Evolutionary conservation across 1,139 yeast genomes (phyloP), one percentile per base, ranked within the genome.

Genomic region (Nakaseomyces glabratus): DNA sequence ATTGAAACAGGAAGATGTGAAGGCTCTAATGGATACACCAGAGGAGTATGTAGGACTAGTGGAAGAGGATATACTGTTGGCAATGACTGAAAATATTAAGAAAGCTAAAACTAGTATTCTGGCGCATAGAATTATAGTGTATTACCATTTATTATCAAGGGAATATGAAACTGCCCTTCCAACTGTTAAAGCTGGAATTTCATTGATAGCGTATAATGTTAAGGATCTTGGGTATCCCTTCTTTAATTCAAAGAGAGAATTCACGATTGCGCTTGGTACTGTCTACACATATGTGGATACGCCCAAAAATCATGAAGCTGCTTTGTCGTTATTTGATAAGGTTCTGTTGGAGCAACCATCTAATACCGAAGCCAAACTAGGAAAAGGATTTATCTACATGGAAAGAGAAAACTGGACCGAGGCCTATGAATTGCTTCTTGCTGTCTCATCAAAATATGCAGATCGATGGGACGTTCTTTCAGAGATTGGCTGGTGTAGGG

Each of bases 241-340:
- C 32, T 52, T 55, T 1, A 62, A 75, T 41, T 66, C 86, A 1
- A 72, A 69, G 44, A 69, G 68, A 37, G 81, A 77, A 37, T 61
- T 84, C 17, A 64, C 80, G 16, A 69, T 86, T 33, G 66, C 73
- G 12, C 64, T 84, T 36, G 97, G 93, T 1, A 71, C 78, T 2
- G 71, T 82, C 1, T 82, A 85, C 50, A 84, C 94, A 0, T 80
- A 82, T 51, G 71, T 77, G 52, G 95, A 88, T 53, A 82, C 95
- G 0, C 98, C 97, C 4, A 85, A 85, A 55, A 82, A 88, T 56
- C 85, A 75, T 51, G 66, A 71, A 7, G 66, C 78, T 24, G 97
- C 98, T 0, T 55, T 82, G 29, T 73, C 73, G 32, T 60, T 86
- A 18, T 90, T 81, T 55, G 81, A 80, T 34, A 62, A 67, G 20